A percentile compares a stretch with the other conserved stretches of the same genome.
Evolutionary conservation across 1,284 basidiomycete species (phyloP).

Genomic region (Ganoderma multipileum): DNA sequence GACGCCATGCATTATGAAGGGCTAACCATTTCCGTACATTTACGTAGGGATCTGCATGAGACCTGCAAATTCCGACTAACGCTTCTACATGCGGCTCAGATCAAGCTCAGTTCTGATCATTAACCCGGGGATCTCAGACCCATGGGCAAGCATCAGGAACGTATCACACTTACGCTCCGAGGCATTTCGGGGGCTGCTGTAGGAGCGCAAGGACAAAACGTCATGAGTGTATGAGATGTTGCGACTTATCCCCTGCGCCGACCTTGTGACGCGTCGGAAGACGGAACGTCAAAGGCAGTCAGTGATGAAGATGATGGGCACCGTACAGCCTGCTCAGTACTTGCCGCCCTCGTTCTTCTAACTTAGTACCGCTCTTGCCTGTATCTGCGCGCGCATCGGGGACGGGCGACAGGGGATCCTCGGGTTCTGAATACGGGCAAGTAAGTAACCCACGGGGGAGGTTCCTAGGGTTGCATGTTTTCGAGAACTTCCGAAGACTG

Average conservation of each 20-base stretch:
- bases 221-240: background rate
- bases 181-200: background rate
- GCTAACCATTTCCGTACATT: conserved; percentile 3
- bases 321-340: conserved; percentile 7
- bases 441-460: background rate
- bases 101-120: background rate
- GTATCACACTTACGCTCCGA: background rate
- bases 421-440: conserved; percentile 1
- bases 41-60: conserved; percentile 7
- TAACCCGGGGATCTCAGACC: background rate
- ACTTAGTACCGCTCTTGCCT: background rate
- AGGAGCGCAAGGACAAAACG: background rate
- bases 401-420: conserved; percentile 1
- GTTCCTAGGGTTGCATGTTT: background rate
- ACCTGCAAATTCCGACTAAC: background rate
- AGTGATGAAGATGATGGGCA: conserved; percentile 3
- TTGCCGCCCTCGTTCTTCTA: conserved; percentile 5
- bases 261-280: conserved; percentile 8
- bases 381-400: background rate
- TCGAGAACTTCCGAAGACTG: background rate
- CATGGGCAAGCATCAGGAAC: background rate
- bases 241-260: background rate
- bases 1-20: background rate
- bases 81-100: background rate
- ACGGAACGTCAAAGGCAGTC: background rate